Conservation (phyloP, 768 basidiomycete species). For the Suillus placidus region DNA sequence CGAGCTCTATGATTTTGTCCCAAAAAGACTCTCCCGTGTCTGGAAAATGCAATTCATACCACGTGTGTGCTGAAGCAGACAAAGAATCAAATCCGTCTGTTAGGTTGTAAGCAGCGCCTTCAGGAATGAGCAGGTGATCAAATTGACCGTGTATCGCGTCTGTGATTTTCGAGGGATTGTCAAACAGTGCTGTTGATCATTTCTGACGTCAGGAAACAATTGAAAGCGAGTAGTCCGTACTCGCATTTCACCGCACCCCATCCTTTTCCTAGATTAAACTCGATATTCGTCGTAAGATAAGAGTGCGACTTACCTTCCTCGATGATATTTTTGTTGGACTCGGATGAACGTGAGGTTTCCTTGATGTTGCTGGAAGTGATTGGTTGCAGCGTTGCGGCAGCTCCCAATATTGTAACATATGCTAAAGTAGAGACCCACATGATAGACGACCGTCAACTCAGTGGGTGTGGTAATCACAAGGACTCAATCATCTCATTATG, state of each 20-base stretch:
- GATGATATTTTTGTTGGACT: background rate
- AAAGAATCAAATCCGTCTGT: background rate
- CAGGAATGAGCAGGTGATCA: background rate
- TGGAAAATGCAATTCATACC: background rate
- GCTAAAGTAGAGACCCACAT: background rate
- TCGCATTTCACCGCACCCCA: background rate
- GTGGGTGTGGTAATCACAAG: background rate
- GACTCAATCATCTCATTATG: background rate
- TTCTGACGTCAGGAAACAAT: background rate
- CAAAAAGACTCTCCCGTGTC: background rate
- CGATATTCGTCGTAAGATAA: background rate
- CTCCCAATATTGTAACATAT: background rate
- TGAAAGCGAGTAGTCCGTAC: background rate
- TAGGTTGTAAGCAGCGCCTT: background rate
- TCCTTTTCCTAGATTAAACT: background rate
- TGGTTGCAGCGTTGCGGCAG: background rate
- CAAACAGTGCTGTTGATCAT: background rate
- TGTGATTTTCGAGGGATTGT: background rate
- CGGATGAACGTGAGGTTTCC: background rate
- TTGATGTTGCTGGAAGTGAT: background rate
- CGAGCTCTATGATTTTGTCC: background rate
- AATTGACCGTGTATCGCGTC: conserved; percentile 1
- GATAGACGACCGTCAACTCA: background rate
- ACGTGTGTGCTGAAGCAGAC: background rate
- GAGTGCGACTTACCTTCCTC: background rate